Conservation (phyloP, 805 yeast species). For the Hanseniaspora vineae region DNA sequence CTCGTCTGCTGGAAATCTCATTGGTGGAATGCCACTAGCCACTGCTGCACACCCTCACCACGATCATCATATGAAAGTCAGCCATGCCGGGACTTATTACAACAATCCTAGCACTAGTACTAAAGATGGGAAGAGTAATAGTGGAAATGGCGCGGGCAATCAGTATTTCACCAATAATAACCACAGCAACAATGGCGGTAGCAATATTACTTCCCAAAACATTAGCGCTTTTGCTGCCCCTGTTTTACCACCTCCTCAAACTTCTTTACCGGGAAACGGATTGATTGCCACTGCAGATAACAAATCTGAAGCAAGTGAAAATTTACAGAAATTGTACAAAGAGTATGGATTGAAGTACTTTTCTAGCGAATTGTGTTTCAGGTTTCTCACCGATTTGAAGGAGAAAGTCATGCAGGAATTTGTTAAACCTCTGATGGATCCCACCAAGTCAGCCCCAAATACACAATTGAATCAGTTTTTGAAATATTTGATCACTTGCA, state of each 20-base stretch:
- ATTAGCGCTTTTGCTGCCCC: background rate
- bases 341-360: constrained; percentile 42
- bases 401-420: constrained; percentile 11
- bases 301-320: constrained; percentile 32
- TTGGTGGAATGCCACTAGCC: too few relatives aligned
- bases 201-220: background rate
- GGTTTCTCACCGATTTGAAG: constrained; percentile 27
- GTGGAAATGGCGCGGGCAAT: background rate
- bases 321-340: constrained; percentile 35
- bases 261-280: constrained; percentile 24
- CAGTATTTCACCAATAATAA: background rate
- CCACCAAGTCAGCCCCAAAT: constrained; percentile 8
- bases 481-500: constrained; percentile 30
- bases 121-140: background rate
- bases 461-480: constrained; percentile 19
- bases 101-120: background rate
- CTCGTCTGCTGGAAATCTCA: too few relatives aligned
- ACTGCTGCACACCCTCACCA: background rate
- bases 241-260: background rate
- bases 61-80: background rate
- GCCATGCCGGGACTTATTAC: background rate
- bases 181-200: background rate
- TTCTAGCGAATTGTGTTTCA: constrained; percentile 29
- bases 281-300: constrained; percentile 24
- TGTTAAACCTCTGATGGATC: constrained; percentile 6